phyloP scores from a whole-genome alignment of 352 stramenopile species.

The Pythium apleroticum region DNA sequence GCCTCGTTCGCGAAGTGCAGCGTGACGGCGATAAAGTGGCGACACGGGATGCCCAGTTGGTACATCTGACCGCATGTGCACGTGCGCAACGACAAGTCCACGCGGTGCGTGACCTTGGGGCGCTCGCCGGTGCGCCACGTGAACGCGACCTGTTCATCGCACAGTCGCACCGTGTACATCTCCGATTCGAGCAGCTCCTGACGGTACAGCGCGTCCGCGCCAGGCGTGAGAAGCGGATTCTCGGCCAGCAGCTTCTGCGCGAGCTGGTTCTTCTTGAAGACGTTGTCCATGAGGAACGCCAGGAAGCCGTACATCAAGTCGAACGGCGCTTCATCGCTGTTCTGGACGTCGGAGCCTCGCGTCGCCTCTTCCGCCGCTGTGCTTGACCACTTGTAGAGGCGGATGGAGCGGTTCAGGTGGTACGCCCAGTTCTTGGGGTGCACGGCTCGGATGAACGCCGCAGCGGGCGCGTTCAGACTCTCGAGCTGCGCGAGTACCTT shows the following conservation, averaged over 20 bases:
- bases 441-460: constrained; percentile 54
- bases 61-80: constrained; percentile 74
- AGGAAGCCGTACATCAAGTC: constrained; percentile 81
- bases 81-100: constrained; percentile 55
- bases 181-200: constrained; percentile 61
- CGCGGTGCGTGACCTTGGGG: constrained; percentile 67
- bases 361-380: constrained; percentile 59
- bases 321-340: constrained; percentile 73
- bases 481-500: constrained; percentile 52
- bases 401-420: constrained; percentile 60
- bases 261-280: constrained; percentile 75
- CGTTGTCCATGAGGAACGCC: constrained; percentile 73
- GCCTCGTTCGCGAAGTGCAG: constrained; percentile 60
- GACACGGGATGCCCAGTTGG: constrained; percentile 75
- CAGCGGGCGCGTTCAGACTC: constrained; percentile 48
- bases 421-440: constrained; percentile 71
- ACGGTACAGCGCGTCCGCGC: constrained; percentile 62
- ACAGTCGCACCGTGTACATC: constrained; percentile 54
- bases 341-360: constrained; percentile 53
- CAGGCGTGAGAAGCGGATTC: constrained; percentile 51
- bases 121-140: constrained; percentile 65
- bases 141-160: constrained; percentile 71
- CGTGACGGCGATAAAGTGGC: constrained; percentile 70
- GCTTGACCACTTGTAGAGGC: constrained; percentile 68
- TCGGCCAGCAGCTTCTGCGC: constrained; percentile 51